Percentiles rank a stretch among this genome's conserved stretches.
phyloP scores from a whole-genome alignment of 2,329 filamentous ascomycete species.

The Pyrenochaeta sp. region DNA sequence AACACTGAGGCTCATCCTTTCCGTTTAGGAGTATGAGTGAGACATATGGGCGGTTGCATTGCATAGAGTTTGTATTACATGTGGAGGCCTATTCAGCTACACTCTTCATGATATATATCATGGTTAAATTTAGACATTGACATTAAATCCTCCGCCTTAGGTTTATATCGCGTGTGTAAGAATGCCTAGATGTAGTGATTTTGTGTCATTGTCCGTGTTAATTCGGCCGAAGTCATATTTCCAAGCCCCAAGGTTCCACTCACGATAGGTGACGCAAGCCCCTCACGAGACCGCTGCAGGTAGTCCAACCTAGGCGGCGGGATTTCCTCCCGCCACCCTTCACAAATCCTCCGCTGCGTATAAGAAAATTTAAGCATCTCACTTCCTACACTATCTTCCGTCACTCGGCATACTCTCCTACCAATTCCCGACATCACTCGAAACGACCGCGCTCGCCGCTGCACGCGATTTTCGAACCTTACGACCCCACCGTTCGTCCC shows the following conservation, averaged over 20 bases:
- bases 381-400: not conserved
- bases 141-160: no score
- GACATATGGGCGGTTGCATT: not conserved
- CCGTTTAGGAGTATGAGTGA: slow-evolving; percentile 6
- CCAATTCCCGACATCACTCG: not conserved
- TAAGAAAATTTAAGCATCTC: not conserved
- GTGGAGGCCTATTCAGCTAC: not conserved
- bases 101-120: no score
- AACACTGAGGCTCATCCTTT: slow-evolving; percentile 52
- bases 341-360: not conserved
- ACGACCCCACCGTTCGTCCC: slow-evolving; percentile 24
- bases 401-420: not conserved
- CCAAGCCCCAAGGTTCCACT: slow-evolving; percentile 3
- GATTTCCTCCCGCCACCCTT: not conserved
- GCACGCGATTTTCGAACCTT: slow-evolving; percentile 18
- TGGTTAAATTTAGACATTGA: no score
- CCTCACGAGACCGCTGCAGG: not conserved
- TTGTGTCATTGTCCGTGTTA: not conserved
- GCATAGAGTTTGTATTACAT: not conserved
- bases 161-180: no score
- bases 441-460: slow-evolving; percentile 28
- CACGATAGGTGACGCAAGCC: slow-evolving; percentile 14
- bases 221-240: slow-evolving; percentile 5
- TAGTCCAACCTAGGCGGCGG: not conserved
- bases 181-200: slow-evolving; percentile 52